Base-by-base conservation (phyloP, 176 grass and related monocot species). In the Juncus effusus region DNA sequence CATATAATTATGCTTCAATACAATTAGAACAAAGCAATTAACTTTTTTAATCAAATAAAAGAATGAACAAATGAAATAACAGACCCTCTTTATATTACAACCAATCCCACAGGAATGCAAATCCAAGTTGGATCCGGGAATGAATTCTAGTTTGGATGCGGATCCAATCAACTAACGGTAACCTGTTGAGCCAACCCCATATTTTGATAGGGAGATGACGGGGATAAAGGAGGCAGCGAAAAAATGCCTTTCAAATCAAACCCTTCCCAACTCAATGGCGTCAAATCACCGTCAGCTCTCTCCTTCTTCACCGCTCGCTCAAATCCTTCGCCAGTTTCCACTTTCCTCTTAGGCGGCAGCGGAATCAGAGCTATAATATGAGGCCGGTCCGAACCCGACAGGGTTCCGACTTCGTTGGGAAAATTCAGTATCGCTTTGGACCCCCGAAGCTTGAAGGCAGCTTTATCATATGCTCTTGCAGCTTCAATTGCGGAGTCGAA, bases 241-340 rank as follows among this genome's bases (percentile, higher is more conserved):
- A 50, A 41, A 82, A 14, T 16, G 40, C 75, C 50, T 82, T 81
- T 81, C 81, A 91, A 56, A 76, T 37, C 64, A 45, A 72, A 73
- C 56, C 13, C 70, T 54, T 28, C 76, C 56, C 70, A 76, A 63
- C 42, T 80, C 16, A 72, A 70, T 11, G 78, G 72, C 41, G 89
- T 79, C 57, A 62, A 11, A 40, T 70, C 65, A 9, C 38, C 10
- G 47, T 66, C 66, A 38, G 39, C 10, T 55, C 50, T 59, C 67
- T 71, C 56, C 38, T 55, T 71, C 2, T 67, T 67, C 19, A 28
- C 45, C 4, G 9, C 9, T 4, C 13, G 54, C 56, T 79, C 66
- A 5, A 68, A 2, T 14, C 28, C 61, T 10, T 38, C 62, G 13
- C 9, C 4, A 5, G 8, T 47, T 47, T 47, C 6, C 53, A 1